Evolutionary conservation across 306 rosid species (phyloP).

Genomic region (Malus sieversii): DNA sequence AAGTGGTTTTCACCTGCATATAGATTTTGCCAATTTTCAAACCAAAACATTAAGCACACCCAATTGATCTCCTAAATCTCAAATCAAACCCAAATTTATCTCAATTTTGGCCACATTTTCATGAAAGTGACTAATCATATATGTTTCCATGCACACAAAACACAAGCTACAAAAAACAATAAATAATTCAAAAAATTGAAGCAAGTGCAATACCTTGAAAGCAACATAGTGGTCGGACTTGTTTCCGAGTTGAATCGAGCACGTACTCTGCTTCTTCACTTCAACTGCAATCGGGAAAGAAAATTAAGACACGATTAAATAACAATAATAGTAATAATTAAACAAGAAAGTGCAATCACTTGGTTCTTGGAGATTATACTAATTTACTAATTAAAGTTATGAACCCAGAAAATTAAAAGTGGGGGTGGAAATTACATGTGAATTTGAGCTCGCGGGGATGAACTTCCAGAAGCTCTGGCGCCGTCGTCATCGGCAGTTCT

Average conservation of each 20-base stretch:
- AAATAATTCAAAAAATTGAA: neutral
- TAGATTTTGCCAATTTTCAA: neutral
- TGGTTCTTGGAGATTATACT: neutral
- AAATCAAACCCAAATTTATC: neutral
- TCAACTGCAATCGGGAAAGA: conserved; percentile 47
- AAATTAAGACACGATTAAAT: neutral
- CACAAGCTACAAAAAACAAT: neutral
- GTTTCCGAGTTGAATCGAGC: conserved; percentile 58
- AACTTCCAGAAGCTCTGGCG: conserved; percentile 67
- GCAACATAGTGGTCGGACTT: conserved; percentile 60
- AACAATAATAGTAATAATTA: neutral
- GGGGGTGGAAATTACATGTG: conserved; percentile 38
- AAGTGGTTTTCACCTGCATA: conserved; percentile 84
- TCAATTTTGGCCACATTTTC: neutral
- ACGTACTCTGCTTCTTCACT: conserved; percentile 74
- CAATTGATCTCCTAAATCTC: neutral
- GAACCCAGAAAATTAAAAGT: too few relatives aligned
- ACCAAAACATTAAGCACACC: neutral
- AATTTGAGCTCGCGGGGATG: conserved; percentile 65
- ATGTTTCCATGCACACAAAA: neutral
- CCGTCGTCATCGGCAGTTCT: conserved; percentile 23
- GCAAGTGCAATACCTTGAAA: conserved; percentile 52
- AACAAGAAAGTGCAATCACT: neutral
- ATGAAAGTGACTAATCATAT: neutral
- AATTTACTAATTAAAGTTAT: neutral